Conservation (phyloP, 2,329 filamentous ascomycete genomes). For the Elsinoe arachidis region DNA sequence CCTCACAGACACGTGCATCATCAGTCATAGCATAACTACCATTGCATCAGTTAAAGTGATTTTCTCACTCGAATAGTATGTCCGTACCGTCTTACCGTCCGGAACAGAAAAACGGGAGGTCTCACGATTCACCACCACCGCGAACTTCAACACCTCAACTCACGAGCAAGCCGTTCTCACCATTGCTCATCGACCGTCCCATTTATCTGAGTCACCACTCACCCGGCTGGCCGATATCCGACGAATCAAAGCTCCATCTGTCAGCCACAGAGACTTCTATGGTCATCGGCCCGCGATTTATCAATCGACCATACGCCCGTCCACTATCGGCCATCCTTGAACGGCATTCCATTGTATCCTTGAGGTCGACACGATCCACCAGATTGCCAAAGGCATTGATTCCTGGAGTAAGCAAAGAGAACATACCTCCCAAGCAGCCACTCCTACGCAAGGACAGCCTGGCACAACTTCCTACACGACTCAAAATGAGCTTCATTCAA, state of each 20-base stretch:
- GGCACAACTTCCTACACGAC: background rate
- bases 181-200: too few relatives aligned
- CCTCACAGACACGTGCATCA: background rate
- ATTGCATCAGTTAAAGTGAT: background rate
- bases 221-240: background rate
- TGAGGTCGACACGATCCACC: conserved; percentile 28
- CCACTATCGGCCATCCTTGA: conserved; percentile 38
- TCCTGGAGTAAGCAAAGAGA: background rate
- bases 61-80: background rate
- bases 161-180: too few relatives aligned
- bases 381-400: background rate
- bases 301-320: conserved; percentile 26
- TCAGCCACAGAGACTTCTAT: background rate
- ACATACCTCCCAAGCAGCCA: background rate
- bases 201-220: too few relatives aligned
- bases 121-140: background rate
- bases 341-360: conserved; percentile 33
- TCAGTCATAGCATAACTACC: background rate
- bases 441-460: too few relatives aligned
- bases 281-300: conserved; percentile 16
- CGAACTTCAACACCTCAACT: too few relatives aligned
- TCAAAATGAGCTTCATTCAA: background rate
- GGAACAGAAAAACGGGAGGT: background rate
- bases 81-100: background rate
- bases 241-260: background rate